These are phyloP conservation scores for Heliamphora pulchella DNA, from an alignment of 179 eudicot species.

Conservation along the genomic window DNA sequence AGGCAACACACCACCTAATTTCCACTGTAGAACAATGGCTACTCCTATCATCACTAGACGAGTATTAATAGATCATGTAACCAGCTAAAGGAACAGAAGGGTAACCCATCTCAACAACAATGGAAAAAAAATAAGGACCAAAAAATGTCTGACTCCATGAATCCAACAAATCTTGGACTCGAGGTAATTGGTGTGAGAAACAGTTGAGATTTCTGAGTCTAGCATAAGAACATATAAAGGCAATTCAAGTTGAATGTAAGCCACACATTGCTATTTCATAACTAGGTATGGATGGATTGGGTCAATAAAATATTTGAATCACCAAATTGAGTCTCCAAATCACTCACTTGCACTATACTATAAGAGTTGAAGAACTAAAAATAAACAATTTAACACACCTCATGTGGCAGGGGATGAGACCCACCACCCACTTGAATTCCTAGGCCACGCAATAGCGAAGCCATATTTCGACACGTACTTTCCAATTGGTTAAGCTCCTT, in stretches of 20 bases:
- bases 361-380: not conserved
- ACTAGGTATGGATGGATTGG: not conserved
- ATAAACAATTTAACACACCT: conserved; percentile 32
- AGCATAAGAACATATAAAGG: not conserved
- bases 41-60: not conserved
- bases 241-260: not conserved
- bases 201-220: not conserved
- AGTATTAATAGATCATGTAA: not conserved
- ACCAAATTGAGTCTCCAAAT: not conserved
- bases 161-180: not conserved
- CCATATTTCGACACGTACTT: conserved; percentile 44
- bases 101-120: too few species aligned
- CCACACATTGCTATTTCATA: not conserved
- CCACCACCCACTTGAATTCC: conserved; percentile 51
- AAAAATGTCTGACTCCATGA: not conserved
- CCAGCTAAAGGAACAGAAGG: too few species aligned
- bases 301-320: not conserved
- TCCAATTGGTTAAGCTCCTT: conserved; percentile 48
- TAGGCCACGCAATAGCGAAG: conserved; percentile 52
- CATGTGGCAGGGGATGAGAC: conserved; percentile 31
- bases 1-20: not conserved
- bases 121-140: not conserved
- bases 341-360: not conserved
- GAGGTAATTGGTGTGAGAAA: not conserved
- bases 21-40: not conserved